Conservation (phyloP, 2,329 filamentous ascomycete species). For the Arthrobotrys iridis region DNA sequence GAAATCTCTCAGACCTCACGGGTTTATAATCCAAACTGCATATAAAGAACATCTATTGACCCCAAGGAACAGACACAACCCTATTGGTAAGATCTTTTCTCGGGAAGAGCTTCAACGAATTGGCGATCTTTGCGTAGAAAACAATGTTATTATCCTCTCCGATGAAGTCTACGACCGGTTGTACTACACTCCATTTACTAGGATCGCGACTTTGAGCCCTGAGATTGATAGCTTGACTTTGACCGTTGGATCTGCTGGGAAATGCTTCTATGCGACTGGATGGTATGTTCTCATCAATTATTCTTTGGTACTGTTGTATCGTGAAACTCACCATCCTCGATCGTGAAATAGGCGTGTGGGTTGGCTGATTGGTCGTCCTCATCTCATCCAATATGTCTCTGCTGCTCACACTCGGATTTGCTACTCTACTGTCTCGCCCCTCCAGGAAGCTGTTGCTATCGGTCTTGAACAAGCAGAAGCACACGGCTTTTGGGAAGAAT, state of each 20-base stretch:
- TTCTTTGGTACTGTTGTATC: background rate
- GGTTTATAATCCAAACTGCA: background rate
- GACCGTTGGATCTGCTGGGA: slow-evolving; percentile 94
- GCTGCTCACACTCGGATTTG: slow-evolving; percentile 96
- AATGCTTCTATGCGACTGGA: slow-evolving; percentile 97
- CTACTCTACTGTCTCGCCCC: slow-evolving; percentile 89
- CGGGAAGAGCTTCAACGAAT: slow-evolving; percentile 83
- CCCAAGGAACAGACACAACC: slow-evolving; percentile 76
- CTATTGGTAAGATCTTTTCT: slow-evolving; percentile 94
- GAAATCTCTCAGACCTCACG: background rate
- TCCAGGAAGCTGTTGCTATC: slow-evolving; percentile 93
- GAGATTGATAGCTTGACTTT: slow-evolving; percentile 88
- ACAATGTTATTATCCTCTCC: slow-evolving; percentile 92
- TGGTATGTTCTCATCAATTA: slow-evolving; percentile 66
- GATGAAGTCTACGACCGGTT: slow-evolving; percentile 95
- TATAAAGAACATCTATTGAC: background rate
- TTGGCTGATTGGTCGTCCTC: slow-evolving; percentile 88
- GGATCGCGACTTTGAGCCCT: slow-evolving; percentile 88
- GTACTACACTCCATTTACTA: slow-evolving; percentile 93
- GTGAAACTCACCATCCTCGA: slow-evolving; percentile 1
- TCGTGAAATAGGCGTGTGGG: slow-evolving; percentile 63
- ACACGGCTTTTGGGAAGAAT: slow-evolving; percentile 85
- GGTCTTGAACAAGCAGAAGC: slow-evolving; percentile 91
- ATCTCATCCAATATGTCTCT: slow-evolving; percentile 89
- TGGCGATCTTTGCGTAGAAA: slow-evolving; percentile 86